Conservation (phyloP, 805 yeast genomes). For the Schizosaccharomyces cryophilus region DNA sequence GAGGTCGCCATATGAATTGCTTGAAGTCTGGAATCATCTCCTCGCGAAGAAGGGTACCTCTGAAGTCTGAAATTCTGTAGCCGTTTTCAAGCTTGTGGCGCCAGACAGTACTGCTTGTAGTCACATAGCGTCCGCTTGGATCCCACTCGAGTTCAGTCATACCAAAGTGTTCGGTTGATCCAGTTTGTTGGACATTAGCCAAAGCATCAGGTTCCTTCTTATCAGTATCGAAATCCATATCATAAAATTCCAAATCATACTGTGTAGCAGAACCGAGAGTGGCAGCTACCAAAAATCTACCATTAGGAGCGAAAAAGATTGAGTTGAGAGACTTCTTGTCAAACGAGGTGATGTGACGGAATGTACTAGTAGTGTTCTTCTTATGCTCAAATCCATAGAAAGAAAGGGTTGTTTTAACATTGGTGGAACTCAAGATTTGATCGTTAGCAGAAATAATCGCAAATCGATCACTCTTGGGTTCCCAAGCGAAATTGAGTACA, state of each 20-base stretch:
- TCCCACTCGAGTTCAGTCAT: slow-evolving; percentile 80
- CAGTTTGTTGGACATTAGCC: slow-evolving; percentile 37
- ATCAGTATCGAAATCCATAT: slow-evolving; percentile 60
- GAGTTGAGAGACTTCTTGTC: slow-evolving; percentile 45
- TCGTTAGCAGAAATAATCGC: slow-evolving; percentile 45
- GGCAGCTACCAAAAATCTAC: slow-evolving; percentile 49
- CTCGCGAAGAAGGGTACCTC: slow-evolving; percentile 53
- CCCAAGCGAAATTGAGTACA: slow-evolving; percentile 81
- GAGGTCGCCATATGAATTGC: slow-evolving; percentile 89
- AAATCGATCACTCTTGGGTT: slow-evolving; percentile 75
- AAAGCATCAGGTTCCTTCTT: slow-evolving; percentile 21
- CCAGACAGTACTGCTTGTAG: slow-evolving; percentile 73
- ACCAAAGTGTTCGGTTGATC: slow-evolving; percentile 42
- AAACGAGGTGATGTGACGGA: slow-evolving; percentile 35
- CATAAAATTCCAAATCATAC: slow-evolving; percentile 57
- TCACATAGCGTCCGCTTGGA: slow-evolving; percentile 76
- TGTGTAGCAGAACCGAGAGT: slow-evolving; percentile 20
- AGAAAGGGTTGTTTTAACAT: slow-evolving; percentile 30
- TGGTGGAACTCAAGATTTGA: slow-evolving; percentile 9
- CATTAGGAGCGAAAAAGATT: slow-evolving; percentile 74
- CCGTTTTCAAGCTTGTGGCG: slow-evolving; percentile 74
- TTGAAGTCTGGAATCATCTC: slow-evolving; percentile 63
- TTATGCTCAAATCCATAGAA: slow-evolving; percentile 62
- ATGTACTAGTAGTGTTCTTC: slow-evolving; percentile 27
- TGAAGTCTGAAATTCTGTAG: slow-evolving; percentile 61